Evolutionary conservation across 2,329 filamentous ascomycete species (phyloP).

Genomic region (Epichloe brachyelytri): DNA sequence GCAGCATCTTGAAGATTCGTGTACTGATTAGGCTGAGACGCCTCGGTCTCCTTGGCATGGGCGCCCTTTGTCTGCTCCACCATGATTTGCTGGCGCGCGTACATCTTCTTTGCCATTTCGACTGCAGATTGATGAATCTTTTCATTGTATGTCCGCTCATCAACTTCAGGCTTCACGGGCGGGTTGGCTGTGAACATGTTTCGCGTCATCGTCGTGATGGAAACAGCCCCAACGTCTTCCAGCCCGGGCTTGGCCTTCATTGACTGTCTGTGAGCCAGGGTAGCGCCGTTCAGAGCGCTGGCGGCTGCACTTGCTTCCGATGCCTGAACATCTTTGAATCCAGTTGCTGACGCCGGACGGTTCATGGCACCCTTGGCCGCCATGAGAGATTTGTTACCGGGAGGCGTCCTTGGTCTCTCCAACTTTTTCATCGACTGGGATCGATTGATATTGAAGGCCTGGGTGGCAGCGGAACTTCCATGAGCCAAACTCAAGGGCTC

Average conservation of each 20-base stretch:
- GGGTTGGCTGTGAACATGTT: constrained; percentile 71
- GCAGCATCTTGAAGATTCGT: constrained; percentile 72
- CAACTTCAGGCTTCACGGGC: constrained; percentile 55
- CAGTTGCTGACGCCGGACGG: constrained; percentile 8
- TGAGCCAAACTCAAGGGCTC: constrained; percentile 10
- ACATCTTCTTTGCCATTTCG: constrained; percentile 85
- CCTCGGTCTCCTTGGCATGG: constrained; percentile 20
- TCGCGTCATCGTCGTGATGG: constrained; percentile 53
- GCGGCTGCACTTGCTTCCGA: constrained; percentile 33
- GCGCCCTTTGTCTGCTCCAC: constrained; percentile 36
- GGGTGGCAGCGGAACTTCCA: constrained; percentile 19
- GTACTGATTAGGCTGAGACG: constrained; percentile 36
- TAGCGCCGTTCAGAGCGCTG: constrained; percentile 63
- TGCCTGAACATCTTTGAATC: constrained; percentile 5
- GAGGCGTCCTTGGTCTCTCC: constrained; percentile 12
- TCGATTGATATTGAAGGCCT: constrained; percentile 25
- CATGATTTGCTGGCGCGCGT: constrained; percentile 52
- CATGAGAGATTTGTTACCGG: constrained; percentile 52
- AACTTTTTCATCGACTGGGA: constrained; percentile 15
- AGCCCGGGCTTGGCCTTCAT: constrained; percentile 31
- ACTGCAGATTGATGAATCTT: constrained; percentile 70
- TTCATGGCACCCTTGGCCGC: constrained; percentile 67
- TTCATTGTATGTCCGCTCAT: constrained; percentile 61
- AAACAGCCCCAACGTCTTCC: constrained; percentile 52
- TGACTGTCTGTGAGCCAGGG: constrained; percentile 46